Percentiles rank a stretch among this genome's conserved stretches.
phyloP scores from a whole-genome alignment of 495 filamentous ascomycete species.

The Tuber melanosporum region DNA sequence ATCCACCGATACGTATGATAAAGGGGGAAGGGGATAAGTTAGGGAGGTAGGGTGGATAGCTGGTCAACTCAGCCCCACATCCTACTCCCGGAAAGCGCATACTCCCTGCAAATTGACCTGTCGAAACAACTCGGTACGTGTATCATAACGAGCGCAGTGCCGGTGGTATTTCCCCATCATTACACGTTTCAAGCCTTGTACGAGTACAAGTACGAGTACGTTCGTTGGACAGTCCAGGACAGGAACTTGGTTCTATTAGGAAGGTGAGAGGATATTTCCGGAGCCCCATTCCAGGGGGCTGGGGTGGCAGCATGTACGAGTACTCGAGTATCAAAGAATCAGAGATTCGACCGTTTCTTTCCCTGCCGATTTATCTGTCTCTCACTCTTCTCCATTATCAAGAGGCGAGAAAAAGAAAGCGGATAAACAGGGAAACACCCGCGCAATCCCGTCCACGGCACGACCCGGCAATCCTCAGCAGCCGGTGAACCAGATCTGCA shows the following conservation, averaged over 20 bases:
- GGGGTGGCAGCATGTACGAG: not conserved
- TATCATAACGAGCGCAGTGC: not conserved
- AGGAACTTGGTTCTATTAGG: not conserved
- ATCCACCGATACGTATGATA: not conserved
- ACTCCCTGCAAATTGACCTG: not conserved
- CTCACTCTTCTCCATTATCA: not conserved
- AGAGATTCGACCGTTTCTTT: not conserved
- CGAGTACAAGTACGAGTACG: not conserved
- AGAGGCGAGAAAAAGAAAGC: not conserved
- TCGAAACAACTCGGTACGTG: not conserved
- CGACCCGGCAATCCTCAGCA: not conserved
- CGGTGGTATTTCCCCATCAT: not conserved
- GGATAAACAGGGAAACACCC: not conserved
- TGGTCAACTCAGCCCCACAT: not conserved
- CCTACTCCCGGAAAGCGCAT: not conserved
- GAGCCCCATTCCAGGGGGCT: not conserved
- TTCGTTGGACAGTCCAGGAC: not conserved
- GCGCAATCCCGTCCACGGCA: not conserved
- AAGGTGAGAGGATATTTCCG: not conserved
- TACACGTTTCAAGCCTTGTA: not conserved
- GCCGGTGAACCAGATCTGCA: not conserved
- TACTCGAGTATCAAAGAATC: not conserved
- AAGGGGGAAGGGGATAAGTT: not conserved
- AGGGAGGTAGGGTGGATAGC: not conserved
- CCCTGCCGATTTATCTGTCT: not conserved